Percentiles rank a stretch among this genome's conserved stretches.
phyloP scores from a whole-genome alignment of 164 flowering plant species.

The Cinnamomum chago region DNA sequence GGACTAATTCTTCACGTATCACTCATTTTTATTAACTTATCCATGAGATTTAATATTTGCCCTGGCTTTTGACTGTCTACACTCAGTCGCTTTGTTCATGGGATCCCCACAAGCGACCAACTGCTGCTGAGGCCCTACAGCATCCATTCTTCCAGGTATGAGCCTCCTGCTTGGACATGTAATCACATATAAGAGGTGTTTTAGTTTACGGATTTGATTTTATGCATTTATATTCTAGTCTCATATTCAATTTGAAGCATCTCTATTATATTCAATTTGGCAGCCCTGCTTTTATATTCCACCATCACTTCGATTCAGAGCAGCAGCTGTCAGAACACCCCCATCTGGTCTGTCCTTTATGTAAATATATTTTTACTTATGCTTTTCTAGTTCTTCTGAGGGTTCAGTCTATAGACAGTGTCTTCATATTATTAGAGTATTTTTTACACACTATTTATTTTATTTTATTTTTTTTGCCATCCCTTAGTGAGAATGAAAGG shows the following conservation, averaged over 20 bases:
- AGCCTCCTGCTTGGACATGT: neutral
- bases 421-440: neutral
- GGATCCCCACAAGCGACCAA: constrained; percentile 62
- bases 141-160: constrained; percentile 69
- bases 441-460: constrained; percentile 21
- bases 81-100: constrained; percentile 57
- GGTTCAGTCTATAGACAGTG: neutral
- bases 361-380: neutral
- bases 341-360: constrained; percentile 56
- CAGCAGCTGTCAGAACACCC: constrained; percentile 60
- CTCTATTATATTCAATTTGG: neutral
- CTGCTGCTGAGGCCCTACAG: constrained; percentile 62
- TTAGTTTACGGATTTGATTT: neutral
- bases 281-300: constrained; percentile 94
- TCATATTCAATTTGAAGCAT: neutral
- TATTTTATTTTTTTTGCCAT: constrained; percentile 1
- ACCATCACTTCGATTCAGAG: constrained; percentile 74
- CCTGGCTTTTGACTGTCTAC: neutral
- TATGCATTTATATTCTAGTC: neutral
- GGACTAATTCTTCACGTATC: neutral
- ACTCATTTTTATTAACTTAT: neutral
- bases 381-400: neutral
- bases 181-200: neutral
- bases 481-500: constrained; percentile 7
- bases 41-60: neutral